Evolutionary conservation across 2,329 filamentous ascomycete species (phyloP).

Genomic region (Clarireedia homoeocarpa): DNA sequence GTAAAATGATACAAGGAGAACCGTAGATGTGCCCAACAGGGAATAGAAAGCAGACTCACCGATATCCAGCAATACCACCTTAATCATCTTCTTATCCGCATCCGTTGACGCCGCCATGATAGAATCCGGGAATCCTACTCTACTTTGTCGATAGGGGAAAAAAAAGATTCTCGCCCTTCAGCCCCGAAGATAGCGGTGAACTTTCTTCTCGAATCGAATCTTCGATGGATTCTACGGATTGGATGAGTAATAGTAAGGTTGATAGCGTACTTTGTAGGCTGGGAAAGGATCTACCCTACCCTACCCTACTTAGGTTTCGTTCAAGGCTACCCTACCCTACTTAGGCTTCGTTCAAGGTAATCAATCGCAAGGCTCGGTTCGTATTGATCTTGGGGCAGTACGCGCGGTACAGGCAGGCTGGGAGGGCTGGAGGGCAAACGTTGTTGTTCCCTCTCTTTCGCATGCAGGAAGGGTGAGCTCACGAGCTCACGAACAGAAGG

Average conservation of each 20-base stretch:
- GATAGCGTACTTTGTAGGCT: background rate
- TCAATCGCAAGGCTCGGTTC: no score
- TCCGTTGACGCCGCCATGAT: background rate
- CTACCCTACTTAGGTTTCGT: no score
- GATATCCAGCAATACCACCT: slow-evolving; percentile 29
- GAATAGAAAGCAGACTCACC: slow-evolving; percentile 19
- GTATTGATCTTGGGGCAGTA: no score
- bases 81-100: background rate
- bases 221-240: background rate
- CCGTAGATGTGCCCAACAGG: background rate
- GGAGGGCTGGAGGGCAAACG: no score
- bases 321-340: no score
- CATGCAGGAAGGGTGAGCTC: background rate
- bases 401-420: no score
- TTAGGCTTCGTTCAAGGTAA: no score
- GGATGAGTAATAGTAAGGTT: background rate
- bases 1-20: background rate
- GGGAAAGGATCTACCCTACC: no score
- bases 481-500: background rate
- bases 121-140: no score
- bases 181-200: slow-evolving; percentile 6
- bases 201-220: background rate
- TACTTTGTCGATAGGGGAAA: background rate
- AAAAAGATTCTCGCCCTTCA: background rate
- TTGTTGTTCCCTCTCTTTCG: background rate